Evolutionary conservation across 1,284 basidiomycete genomes (phyloP).

Genomic region (Ganoderma boninense): DNA sequence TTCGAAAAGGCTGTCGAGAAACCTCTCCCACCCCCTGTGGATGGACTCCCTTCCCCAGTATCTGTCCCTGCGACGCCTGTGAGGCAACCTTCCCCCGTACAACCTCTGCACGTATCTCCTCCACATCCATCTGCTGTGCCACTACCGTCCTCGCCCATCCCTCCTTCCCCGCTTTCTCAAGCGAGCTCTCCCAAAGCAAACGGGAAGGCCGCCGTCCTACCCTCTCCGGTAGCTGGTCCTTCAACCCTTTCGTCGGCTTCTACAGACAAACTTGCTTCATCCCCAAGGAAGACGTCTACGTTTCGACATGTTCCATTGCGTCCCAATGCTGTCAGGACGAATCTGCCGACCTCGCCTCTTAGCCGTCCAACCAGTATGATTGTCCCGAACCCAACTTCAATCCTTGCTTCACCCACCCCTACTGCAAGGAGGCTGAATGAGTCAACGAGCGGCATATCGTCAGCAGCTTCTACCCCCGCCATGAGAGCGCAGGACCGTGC

Average conservation of each 20-base stretch:
- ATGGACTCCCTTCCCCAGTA: slow-evolving; percentile 14
- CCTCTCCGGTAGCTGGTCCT: slow-evolving; percentile 35
- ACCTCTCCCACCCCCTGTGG: slow-evolving; percentile 21
- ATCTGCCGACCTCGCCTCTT: slow-evolving; percentile 51
- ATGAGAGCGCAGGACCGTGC: slow-evolving; percentile 34
- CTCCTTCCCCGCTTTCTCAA: slow-evolving; percentile 9
- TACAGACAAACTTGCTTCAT: slow-evolving; percentile 33
- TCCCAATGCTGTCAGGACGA: slow-evolving; percentile 42
- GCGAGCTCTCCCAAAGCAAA: slow-evolving; percentile 26
- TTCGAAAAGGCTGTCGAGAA: slow-evolving; percentile 12
- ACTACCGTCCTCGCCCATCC: slow-evolving; percentile 18
- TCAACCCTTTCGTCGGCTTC: slow-evolving; percentile 29
- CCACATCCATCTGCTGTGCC: slow-evolving; percentile 18
- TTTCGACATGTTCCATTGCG: slow-evolving; percentile 66
- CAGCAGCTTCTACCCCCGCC: slow-evolving; percentile 32
- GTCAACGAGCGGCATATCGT: slow-evolving; percentile 33
- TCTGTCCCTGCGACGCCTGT: slow-evolving; percentile 12
- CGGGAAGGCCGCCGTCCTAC: slow-evolving; percentile 21
- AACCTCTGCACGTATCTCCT: slow-evolving; percentile 11
- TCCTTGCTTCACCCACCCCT: slow-evolving; percentile 32
- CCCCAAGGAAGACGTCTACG: slow-evolving; percentile 58
- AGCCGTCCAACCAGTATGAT: slow-evolving; percentile 43
- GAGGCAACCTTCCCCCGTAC: slow-evolving; percentile 1
- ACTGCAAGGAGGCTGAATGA: slow-evolving; percentile 31
- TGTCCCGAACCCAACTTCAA: slow-evolving; percentile 32